Evolutionary conservation across 2,329 filamentous ascomycete species (phyloP).

Genomic region (Emmonsiellopsis sp.): DNA sequence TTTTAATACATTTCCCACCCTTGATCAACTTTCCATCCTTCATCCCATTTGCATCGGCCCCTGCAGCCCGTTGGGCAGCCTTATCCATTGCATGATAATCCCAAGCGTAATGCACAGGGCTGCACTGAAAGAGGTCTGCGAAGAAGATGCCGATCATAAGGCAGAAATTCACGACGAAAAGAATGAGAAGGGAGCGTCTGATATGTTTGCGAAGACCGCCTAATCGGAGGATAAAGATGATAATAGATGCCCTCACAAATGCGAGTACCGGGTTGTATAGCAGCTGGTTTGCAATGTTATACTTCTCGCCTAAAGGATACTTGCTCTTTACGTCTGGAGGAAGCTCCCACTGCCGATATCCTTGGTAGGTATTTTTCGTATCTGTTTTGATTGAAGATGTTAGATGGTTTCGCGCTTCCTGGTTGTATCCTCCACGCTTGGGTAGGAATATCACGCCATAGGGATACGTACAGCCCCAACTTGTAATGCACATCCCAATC

Average conservation of each 20-base stretch:
- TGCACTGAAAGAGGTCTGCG: conserved; percentile 32
- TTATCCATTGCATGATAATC: conserved; percentile 7
- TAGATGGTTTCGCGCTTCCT: background rate
- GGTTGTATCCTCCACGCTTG: background rate
- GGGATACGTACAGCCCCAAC: conserved; percentile 1
- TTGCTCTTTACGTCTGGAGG: background rate
- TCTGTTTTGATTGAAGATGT: background rate
- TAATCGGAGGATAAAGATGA: conserved; percentile 10
- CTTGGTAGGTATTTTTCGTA: background rate
- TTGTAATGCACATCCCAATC: conserved; percentile 1
- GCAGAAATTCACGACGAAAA: conserved; percentile 21
- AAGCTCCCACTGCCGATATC: conserved; percentile 1
- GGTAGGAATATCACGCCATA: background rate
- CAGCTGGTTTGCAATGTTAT: conserved; percentile 6
- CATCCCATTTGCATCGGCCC: background rate
- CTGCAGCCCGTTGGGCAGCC: background rate
- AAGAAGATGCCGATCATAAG: conserved; percentile 30
- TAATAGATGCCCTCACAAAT: conserved; percentile 7
- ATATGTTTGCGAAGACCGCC: conserved; percentile 3
- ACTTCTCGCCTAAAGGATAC: background rate
- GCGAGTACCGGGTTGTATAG: conserved; percentile 6
- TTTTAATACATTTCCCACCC: conserved; percentile 24
- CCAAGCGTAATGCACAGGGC: conserved; percentile 27
- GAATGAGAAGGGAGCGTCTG: conserved; percentile 2
- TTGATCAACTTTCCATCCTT: conserved; percentile 5